phyloP scores from a whole-genome alignment of 2,329 filamentous ascomycete genomes.

The Ophiocordyceps australis region DNA sequence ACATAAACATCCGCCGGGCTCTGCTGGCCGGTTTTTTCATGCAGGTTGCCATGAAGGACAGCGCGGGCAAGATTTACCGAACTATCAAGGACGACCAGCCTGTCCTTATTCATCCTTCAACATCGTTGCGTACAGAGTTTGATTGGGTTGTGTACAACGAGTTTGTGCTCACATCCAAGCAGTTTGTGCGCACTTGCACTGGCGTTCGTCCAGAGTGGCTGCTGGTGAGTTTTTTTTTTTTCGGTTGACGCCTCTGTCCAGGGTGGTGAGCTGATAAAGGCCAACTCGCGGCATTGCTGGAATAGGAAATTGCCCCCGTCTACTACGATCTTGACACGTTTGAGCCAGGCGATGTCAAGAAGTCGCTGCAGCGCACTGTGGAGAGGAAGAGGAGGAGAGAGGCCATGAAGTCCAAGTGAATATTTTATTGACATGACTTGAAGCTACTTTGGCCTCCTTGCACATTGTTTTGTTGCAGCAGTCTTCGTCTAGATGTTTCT shows the following conservation, averaged over 20 bases:
- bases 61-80: conserved; percentile 73
- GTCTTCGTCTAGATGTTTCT: no score
- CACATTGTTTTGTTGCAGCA: no score
- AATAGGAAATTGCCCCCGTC: conserved; percentile 72
- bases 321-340: conserved; percentile 84
- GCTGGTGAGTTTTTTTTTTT: conserved; percentile 46
- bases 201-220: conserved; percentile 89
- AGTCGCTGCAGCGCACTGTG: conserved; percentile 35
- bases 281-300: background rate
- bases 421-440: no score
- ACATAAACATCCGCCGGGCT: conserved; percentile 87
- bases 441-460: no score
- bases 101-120: conserved; percentile 85
- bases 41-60: conserved; percentile 93
- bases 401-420: conserved; percentile 31
- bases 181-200: conserved; percentile 91
- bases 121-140: conserved; percentile 69
- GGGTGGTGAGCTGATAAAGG: background rate
- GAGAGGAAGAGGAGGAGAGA: conserved; percentile 44
- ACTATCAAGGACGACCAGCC: conserved; percentile 95
- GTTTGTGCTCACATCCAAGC: conserved; percentile 94
- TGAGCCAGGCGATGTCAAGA: conserved; percentile 72
- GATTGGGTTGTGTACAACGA: conserved; percentile 99
- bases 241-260: no score
- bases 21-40: conserved; percentile 96